These are phyloP conservation scores for Guadua angustifolia DNA, from an alignment of 176 grass and related monocot species.

Conservation along the genomic window DNA sequence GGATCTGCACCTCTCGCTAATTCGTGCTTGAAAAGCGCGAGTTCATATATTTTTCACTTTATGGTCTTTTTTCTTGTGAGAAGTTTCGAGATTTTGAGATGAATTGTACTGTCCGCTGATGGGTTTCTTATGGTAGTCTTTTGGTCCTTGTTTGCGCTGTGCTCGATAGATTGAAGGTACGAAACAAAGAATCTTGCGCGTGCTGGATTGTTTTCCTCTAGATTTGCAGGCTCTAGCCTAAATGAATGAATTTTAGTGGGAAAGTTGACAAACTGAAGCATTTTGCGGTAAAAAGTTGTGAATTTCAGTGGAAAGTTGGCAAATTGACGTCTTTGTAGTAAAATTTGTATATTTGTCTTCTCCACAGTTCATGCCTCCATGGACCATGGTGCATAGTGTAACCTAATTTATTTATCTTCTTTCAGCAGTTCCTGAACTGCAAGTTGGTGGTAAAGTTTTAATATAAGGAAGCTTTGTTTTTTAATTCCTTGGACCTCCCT, in stretches of 20 bases:
- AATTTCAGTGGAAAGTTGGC: neutral
- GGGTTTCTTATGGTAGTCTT: neutral
- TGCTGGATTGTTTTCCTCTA: neutral
- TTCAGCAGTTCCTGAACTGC: constrained; percentile 5
- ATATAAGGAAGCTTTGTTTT: neutral
- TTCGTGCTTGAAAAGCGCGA: neutral
- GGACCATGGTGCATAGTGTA: neutral
- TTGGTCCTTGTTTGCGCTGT: constrained; percentile 7
- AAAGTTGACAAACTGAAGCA: neutral
- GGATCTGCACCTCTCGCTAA: neutral
- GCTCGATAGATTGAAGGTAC: neutral
- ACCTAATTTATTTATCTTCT: neutral
- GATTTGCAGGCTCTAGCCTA: neutral
- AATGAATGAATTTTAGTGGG: neutral
- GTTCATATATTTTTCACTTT: neutral
- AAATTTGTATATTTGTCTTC: neutral
- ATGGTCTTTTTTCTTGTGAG: neutral
- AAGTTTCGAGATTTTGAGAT: neutral
- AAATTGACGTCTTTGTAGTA: neutral
- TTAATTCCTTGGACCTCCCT: neutral
- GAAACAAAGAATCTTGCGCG: neutral
- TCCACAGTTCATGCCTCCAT: neutral
- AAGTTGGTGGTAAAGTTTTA: neutral
- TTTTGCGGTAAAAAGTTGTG: neutral
- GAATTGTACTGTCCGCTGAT: neutral